These are phyloP conservation scores for Nothopassalora personata DNA, from an alignment of 2,329 filamentous ascomycete genomes.

Conservation along the genomic window DNA sequence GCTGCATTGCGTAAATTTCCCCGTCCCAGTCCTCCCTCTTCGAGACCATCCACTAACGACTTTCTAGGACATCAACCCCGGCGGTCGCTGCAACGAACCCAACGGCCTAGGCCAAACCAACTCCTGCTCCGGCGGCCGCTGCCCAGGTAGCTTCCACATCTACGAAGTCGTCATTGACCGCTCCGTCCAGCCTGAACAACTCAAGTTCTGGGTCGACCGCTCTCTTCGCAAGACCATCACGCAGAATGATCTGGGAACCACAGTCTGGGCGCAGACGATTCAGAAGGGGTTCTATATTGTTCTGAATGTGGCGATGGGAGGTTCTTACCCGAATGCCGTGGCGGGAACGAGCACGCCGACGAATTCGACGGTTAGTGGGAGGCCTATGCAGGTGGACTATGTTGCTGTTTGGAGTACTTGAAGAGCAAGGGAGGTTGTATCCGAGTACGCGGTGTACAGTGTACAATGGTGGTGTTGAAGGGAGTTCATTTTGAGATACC, in stretches of 20 bases:
- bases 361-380: conserved; percentile 13
- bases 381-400: conserved; percentile 22
- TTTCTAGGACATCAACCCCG: conserved; percentile 24
- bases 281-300: conserved; percentile 27
- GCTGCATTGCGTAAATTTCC: conserved; percentile 26
- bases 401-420: conserved; percentile 22
- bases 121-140: conserved; percentile 12
- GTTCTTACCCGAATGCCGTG: conserved; percentile 26
- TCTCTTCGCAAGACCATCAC: conserved; percentile 19
- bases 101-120: conserved; percentile 20
- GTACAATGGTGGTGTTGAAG: not conserved
- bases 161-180: conserved; percentile 31
- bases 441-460: not conserved
- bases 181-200: conserved; percentile 15
- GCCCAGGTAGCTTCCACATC: conserved; percentile 28
- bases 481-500: not conserved
- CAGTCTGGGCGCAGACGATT: conserved; percentile 24
- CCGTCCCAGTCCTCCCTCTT: not conserved
- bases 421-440: not conserved
- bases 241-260: conserved; percentile 19
- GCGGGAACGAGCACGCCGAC: conserved; percentile 26
- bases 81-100: conserved; percentile 30
- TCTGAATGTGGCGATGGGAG: conserved; percentile 30
- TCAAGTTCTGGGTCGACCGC: conserved; percentile 28
- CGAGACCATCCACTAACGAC: not conserved